Evolutionary conservation across 192 early-diverging fungal genomes (phyloP), one percentile per base, ranked within the genome.

Genomic region (Backusella tarrabulga): DNA sequence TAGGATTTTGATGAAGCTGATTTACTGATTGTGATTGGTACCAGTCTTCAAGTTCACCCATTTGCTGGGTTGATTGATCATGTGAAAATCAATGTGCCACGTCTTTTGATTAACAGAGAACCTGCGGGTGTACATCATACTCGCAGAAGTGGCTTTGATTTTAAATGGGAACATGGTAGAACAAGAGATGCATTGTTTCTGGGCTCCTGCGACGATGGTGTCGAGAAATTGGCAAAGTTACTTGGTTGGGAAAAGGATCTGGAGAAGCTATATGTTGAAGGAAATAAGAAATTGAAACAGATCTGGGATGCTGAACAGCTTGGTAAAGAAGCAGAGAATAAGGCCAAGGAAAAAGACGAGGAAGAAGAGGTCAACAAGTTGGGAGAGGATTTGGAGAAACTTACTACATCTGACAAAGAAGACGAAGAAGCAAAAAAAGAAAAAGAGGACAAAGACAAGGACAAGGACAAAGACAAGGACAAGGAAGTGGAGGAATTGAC

Each of bases 1-100:
- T 7, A 87, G 78, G 95, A 97, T 69, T 95, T 97, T 82, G 75
- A 80, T n/a, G 44, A 78, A 6, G 93, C 92, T 73, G 97, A 99
- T 74, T 82, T 96, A 38, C 80, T 97, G 32, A 94, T 98, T 83
- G 95, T 99, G 34, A 94, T 98, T 84, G 97, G 97, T 6, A 99
- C 97, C 6, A 93, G 91, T 12, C 77, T 99, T 63, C 87, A 92
- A 75, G 98, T 99, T 8, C 89, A 93, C 56, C 98, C 98, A 56
- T 99, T 99, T 80, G 92, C 93, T 23, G 84, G 85, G 4, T 86
- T 98, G 2, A 89, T 97, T 69, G 84, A 94, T 60, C 69, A 84
- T 12, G 94, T 96, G 1, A 76, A 76, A 14, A 73, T 50, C 9
- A 78, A 83, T 6, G 90, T 94, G 7, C 98, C 97, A 3, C 88